A percentile compares a stretch with the other conserved stretches of the same genome.
Evolutionary conservation across 108 stramenopile genomes (phyloP).

Genomic region (Nitzschia palea): DNA sequence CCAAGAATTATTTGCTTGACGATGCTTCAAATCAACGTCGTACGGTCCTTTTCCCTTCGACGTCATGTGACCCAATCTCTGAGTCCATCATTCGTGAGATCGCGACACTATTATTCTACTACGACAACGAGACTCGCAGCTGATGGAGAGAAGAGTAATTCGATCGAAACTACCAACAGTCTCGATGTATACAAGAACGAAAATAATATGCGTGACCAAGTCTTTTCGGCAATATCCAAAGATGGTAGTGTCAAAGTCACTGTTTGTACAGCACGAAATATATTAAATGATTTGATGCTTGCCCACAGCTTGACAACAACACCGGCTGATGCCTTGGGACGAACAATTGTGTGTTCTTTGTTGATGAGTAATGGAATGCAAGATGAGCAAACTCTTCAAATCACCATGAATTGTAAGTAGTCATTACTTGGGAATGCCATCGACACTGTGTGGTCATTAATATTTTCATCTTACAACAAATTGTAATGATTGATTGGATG

Average conservation of each 20-base stretch:
- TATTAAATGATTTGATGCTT: conserved; percentile 84
- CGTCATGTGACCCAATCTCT: too few relatives aligned
- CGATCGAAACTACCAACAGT: background rate
- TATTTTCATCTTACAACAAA: too few relatives aligned
- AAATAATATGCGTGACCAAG: conserved; percentile 78
- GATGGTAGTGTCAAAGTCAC: conserved; percentile 85
- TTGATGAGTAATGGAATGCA: conserved; percentile 85
- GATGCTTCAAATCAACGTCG: background rate
- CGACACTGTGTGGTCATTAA: background rate
- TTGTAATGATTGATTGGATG: background rate
- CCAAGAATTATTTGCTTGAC: background rate
- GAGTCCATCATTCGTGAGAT: too few relatives aligned
- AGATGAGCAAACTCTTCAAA: conserved; percentile 78
- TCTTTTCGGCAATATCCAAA: conserved; percentile 76
- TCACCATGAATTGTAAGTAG: conserved; percentile 62
- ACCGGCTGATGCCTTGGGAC: conserved; percentile 72
- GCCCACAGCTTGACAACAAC: conserved; percentile 71
- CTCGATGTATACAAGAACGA: conserved; percentile 51
- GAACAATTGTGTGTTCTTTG: conserved; percentile 63
- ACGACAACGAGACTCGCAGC: too few relatives aligned
- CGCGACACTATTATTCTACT: too few relatives aligned
- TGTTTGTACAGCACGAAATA: conserved; percentile 73
- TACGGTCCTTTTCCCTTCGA: background rate
- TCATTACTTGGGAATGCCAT: background rate
- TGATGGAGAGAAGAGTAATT: background rate